These are phyloP conservation scores for Evansstolkia leycettana DNA, from an alignment of 495 filamentous ascomycete genomes.

Conservation along the genomic window DNA sequence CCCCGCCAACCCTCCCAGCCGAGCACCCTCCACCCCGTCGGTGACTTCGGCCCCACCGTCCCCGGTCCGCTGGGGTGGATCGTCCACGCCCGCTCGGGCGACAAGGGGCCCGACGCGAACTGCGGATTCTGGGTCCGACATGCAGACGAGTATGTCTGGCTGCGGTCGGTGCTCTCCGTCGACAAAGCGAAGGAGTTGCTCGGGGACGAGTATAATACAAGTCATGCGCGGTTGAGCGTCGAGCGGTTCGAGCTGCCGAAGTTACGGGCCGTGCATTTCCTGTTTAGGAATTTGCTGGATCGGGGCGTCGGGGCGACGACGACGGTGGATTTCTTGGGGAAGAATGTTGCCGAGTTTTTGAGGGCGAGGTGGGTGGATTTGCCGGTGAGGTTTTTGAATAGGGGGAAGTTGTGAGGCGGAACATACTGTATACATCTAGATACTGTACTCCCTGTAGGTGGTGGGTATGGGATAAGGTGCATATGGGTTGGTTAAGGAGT, in stretches of 20 bases:
- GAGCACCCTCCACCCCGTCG: constrained; percentile 13
- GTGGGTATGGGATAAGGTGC: no score
- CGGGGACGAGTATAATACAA: constrained; percentile 23
- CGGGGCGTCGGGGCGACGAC: constrained; percentile 39
- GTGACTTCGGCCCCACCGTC: constrained; percentile 28
- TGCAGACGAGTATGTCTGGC: constrained; percentile 37
- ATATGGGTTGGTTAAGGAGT: no score
- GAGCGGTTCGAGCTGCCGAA: constrained; percentile 38
- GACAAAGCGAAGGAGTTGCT: constrained; percentile 24
- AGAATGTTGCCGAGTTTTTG: constrained; percentile 45
- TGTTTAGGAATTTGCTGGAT: constrained; percentile 41
- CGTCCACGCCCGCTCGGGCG: constrained; percentile 37
- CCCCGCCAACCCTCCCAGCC: constrained; percentile 21
- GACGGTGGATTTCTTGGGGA: constrained; percentile 40
- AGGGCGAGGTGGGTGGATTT: constrained; percentile 36
- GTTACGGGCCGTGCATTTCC: constrained; percentile 37
- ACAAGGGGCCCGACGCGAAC: constrained; percentile 42
- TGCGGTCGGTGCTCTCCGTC: constrained; percentile 32
- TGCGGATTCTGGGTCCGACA: constrained; percentile 41
- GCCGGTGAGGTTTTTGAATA: constrained; percentile 26
- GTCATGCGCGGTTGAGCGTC: constrained; percentile 29
- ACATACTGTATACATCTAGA: no score
- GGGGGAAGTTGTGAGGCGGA: neutral
- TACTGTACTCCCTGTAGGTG: no score
- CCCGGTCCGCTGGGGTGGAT: constrained; percentile 34